A percentile compares a stretch with the other conserved stretches of the same genome.
Evolutionary conservation across 345 rosid genomes (phyloP).

Genomic region (Murraya paniculata): DNA sequence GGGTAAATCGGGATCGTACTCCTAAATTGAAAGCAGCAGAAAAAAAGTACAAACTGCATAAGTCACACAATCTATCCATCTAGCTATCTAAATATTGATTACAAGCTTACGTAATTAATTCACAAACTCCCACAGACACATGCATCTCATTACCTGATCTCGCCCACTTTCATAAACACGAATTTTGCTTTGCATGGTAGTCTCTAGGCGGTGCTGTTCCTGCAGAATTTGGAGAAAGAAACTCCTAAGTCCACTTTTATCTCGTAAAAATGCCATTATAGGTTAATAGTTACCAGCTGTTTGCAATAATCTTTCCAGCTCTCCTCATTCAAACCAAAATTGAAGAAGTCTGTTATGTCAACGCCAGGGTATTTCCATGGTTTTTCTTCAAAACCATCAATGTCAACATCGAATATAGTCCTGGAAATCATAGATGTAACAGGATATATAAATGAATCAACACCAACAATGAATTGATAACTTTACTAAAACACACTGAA

Average conservation of each 20-base stretch:
- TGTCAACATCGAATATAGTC: slow-evolving; percentile 94
- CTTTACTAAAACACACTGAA: neutral
- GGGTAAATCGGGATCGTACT: slow-evolving; percentile 94
- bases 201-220: slow-evolving; percentile 90
- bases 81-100: neutral
- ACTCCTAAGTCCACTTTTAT: slow-evolving; percentile 26
- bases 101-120: neutral
- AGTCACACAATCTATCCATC: neutral
- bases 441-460: slow-evolving; percentile 6
- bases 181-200: slow-evolving; percentile 97
- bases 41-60: slow-evolving; percentile 1
- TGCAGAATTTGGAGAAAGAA: slow-evolving; percentile 32
- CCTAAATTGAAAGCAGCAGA: slow-evolving; percentile 42
- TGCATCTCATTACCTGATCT: slow-evolving; percentile 64
- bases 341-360: slow-evolving; percentile 84
- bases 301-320: slow-evolving; percentile 98
- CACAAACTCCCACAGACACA: slow-evolving; percentile 1
- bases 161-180: slow-evolving; percentile 98
- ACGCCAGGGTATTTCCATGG: slow-evolving; percentile 90
- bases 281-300: slow-evolving; percentile 67
- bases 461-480: neutral
- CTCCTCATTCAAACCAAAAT: slow-evolving; percentile 93
- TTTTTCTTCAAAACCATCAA: slow-evolving; percentile 93
- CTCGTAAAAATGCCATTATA: slow-evolving; percentile 18
- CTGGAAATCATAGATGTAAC: slow-evolving; percentile 41